Percentiles rank a stretch among this genome's conserved stretches.
phyloP scores from a whole-genome alignment of 306 rosid species.

The Inga leiocalycina region DNA sequence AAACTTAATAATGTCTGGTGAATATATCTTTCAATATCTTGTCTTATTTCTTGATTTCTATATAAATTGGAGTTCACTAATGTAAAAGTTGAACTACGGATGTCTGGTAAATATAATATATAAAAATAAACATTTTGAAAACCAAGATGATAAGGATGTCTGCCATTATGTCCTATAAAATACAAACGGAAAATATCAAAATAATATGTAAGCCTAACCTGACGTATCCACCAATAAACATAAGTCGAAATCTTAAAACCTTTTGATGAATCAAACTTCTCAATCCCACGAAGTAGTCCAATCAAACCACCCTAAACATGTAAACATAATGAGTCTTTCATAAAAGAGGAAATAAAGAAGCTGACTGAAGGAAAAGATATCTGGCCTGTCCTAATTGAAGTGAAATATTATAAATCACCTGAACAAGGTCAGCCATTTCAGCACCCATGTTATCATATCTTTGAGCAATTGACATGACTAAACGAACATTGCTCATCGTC shows the following conservation, averaged over 20 bases:
- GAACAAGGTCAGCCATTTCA: slow-evolving; percentile 95
- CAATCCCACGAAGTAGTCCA: slow-evolving; percentile 94
- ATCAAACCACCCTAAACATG: slow-evolving; percentile 88
- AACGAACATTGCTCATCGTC: slow-evolving; percentile 95
- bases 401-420: slow-evolving; percentile 53
- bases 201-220: slow-evolving; percentile 54
- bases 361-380: slow-evolving; percentile 10
- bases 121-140: not conserved
- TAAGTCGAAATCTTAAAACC: slow-evolving; percentile 95
- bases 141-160: slow-evolving; percentile 7
- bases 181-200: slow-evolving; percentile 18
- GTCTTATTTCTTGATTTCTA: slow-evolving; percentile 15
- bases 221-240: slow-evolving; percentile 99
- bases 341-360: slow-evolving; percentile 16
- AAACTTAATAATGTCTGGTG: slow-evolving; percentile 24
- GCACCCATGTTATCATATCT: slow-evolving; percentile 91
- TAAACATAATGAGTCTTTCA: slow-evolving; percentile 18
- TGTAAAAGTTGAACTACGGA: not conserved
- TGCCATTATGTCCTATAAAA: slow-evolving; percentile 3
- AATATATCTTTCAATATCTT: slow-evolving; percentile 18
- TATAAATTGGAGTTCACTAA: not conserved
- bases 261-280: slow-evolving; percentile 91
- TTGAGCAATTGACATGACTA: slow-evolving; percentile 92
- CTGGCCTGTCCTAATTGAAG: slow-evolving; percentile 11
- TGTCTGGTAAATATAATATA: not conserved